Evolutionary conservation across 192 early-diverging fungal species (phyloP).

Genomic region (Backusella circina): DNA sequence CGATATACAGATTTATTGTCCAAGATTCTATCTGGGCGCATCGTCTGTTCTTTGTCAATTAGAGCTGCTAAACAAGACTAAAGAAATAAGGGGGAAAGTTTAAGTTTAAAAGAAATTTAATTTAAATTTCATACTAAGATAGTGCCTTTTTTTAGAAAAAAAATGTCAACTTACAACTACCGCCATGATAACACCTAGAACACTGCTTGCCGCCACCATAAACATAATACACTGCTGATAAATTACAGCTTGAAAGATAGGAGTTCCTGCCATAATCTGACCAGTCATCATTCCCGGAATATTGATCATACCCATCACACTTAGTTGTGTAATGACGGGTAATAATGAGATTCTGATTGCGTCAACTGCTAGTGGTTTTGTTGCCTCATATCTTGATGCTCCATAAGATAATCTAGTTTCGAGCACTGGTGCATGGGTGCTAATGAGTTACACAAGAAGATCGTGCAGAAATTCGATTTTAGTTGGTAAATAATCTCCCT

Average conservation of each 20-base stretch:
- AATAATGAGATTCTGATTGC: conserved; percentile 71
- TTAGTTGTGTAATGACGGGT: conserved; percentile 78
- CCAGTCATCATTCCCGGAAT: conserved; percentile 91
- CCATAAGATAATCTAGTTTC: conserved; percentile 71
- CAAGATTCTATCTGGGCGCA: conserved; percentile 14
- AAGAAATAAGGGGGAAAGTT: background rate
- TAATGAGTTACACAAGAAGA: background rate
- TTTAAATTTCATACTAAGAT: background rate
- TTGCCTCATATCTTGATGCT: conserved; percentile 78
- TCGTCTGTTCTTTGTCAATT: conserved; percentile 16
- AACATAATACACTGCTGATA: conserved; percentile 88
- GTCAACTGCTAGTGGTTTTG: conserved; percentile 68
- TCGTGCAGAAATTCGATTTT: background rate
- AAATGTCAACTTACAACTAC: conserved; percentile 38
- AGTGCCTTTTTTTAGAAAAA: background rate
- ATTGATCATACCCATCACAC: conserved; percentile 80
- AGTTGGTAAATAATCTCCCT: background rate
- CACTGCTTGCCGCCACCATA: conserved; percentile 76
- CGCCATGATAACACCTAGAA: conserved; percentile 55
- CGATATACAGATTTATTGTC: conserved; percentile 9
- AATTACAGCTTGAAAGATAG: conserved; percentile 72
- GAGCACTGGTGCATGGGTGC: conserved; percentile 31
- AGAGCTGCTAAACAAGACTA: conserved; percentile 20
- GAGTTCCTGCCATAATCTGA: conserved; percentile 80
- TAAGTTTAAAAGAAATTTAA: background rate